Conservation (phyloP, 2,329 filamentous ascomycete genomes). For the Dactylellina cionopaga region DNA sequence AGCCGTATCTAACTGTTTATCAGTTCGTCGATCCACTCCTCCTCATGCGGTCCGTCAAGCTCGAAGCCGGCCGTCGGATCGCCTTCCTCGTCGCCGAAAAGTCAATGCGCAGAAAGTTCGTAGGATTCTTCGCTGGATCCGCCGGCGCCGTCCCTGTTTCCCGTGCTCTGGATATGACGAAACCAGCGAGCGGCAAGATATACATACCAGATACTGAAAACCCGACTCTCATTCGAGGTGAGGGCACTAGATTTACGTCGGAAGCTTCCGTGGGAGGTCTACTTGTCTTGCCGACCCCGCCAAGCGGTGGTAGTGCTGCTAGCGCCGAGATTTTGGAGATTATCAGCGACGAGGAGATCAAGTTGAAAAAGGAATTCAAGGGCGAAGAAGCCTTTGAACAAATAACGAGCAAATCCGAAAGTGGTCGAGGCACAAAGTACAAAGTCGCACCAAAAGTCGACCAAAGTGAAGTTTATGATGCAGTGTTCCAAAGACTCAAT, state of each 20-base stretch:
- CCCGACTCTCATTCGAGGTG: conserved; percentile 79
- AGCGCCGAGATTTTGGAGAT: conserved; percentile 87
- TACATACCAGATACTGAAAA: conserved; percentile 90
- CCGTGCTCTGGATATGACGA: conserved; percentile 87
- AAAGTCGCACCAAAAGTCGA: conserved; percentile 93
- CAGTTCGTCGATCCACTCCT: conserved; percentile 96
- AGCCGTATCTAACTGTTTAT: conserved; percentile 21
- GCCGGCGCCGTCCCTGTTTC: conserved; percentile 93
- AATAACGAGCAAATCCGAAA: conserved; percentile 78
- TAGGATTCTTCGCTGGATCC: conserved; percentile 84
- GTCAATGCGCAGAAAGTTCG: conserved; percentile 87
- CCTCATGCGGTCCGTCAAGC: conserved; percentile 87
- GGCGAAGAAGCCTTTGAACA: conserved; percentile 78
- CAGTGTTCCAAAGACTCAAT: conserved; percentile 84
- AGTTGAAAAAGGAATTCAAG: conserved; percentile 87
- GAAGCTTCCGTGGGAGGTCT: conserved; percentile 81
- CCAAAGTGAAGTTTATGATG: conserved; percentile 91
- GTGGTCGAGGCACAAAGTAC: conserved; percentile 81
- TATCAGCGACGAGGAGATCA: conserved; percentile 79
- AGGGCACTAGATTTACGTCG: conserved; percentile 83
- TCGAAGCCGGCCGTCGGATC: conserved; percentile 86
- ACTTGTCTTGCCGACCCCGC: conserved; percentile 78
- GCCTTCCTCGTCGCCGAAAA: conserved; percentile 95
- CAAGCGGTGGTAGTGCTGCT: conserved; percentile 72
- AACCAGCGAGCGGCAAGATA: conserved; percentile 78